Conservation (phyloP, 768 basidiomycete species). For the Mycena rosella region DNA sequence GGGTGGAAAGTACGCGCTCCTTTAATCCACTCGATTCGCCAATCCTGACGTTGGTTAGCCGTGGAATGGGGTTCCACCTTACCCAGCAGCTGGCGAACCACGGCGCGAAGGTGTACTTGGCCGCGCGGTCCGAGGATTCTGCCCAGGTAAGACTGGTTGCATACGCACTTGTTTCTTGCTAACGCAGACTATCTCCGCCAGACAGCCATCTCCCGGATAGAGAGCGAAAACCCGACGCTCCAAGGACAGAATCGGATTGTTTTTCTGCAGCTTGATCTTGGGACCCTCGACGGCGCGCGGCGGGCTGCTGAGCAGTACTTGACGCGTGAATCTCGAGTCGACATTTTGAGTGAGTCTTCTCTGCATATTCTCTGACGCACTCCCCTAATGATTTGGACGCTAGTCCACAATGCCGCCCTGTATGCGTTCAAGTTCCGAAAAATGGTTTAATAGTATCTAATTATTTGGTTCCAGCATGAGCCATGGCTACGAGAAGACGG, state of each 20-base stretch:
- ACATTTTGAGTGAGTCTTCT: slow-evolving; percentile 34
- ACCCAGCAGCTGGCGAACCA: slow-evolving; percentile 40
- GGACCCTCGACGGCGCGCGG: slow-evolving; percentile 49
- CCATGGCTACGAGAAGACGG: slow-evolving; percentile 29
- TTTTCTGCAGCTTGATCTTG: slow-evolving; percentile 55
- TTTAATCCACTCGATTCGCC: background rate
- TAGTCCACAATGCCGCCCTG: slow-evolving; percentile 16
- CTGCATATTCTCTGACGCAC: too few relatives aligned
- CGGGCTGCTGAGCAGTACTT: slow-evolving; percentile 51
- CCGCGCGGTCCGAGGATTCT: slow-evolving; percentile 41
- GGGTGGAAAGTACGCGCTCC: background rate
- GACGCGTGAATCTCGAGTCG: slow-evolving; percentile 36
- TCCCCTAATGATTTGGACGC: background rate
- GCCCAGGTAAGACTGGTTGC: slow-evolving; percentile 31
- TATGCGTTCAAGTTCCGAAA: background rate
- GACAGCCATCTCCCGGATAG: slow-evolving; percentile 45
- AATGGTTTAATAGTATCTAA: slow-evolving; percentile 3
- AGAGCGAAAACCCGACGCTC: slow-evolving; percentile 42
- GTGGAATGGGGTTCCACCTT: slow-evolving; percentile 34
- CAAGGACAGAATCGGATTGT: slow-evolving; percentile 50
- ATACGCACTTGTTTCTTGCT: background rate
- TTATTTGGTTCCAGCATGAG: slow-evolving; percentile 31
- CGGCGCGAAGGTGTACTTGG: slow-evolving; percentile 51
- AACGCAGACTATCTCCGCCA: background rate
- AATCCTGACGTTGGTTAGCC: background rate